Conservation (phyloP, 768 basidiomycete genomes). For the Suillus hirtellus region DNA sequence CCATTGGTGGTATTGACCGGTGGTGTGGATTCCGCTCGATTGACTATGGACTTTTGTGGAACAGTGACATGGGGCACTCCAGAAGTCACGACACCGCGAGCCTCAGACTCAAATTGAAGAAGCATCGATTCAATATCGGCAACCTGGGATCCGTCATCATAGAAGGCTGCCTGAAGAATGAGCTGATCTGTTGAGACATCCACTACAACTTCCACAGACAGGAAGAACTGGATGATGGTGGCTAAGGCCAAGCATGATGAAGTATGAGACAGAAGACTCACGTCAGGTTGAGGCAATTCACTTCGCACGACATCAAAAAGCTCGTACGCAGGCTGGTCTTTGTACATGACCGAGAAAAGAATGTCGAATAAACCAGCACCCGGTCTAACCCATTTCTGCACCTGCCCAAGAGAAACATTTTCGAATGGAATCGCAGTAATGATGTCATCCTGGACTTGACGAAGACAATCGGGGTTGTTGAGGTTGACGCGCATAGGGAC, state of each 20-base stretch:
- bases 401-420: constrained; percentile 29
- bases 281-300: constrained; percentile 34
- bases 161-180: constrained; percentile 24
- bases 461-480: constrained; percentile 17
- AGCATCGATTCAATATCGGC: constrained; percentile 24
- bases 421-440: constrained; percentile 30
- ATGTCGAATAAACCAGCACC: constrained; percentile 29
- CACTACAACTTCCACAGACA: constrained; percentile 28
- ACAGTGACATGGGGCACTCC: constrained; percentile 10
- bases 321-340: constrained; percentile 22
- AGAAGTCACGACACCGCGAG: constrained; percentile 19
- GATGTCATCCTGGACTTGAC: constrained; percentile 28
- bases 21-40: not conserved
- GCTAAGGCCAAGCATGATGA: not conserved
- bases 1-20: not conserved
- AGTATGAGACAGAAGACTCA: constrained; percentile 15
- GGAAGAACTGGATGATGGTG: constrained; percentile 20
- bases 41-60: not conserved
- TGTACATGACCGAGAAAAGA: constrained; percentile 31
- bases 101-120: constrained; percentile 25
- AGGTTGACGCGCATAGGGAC: constrained; percentile 30
- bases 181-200: constrained; percentile 22
- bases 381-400: constrained; percentile 33
- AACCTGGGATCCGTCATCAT: constrained; percentile 19
- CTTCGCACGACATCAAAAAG: constrained; percentile 29